Conservation (phyloP, 768 basidiomycete genomes). For the Rhizopogon rudus region DNA sequence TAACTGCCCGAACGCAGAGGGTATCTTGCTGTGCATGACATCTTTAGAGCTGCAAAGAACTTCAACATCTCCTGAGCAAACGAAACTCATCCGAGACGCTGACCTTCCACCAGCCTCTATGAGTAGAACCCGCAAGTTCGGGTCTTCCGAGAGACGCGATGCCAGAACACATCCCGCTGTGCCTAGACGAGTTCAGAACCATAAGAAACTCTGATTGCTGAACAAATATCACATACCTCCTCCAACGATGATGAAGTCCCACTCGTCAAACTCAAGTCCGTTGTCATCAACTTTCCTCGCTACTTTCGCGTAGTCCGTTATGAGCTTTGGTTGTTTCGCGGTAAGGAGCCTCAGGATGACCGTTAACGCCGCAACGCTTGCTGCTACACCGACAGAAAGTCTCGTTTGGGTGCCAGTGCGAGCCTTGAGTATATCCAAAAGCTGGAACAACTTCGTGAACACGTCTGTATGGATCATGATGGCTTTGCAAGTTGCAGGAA, state of each 20-base stretch:
- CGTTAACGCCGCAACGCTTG: conserved; percentile 5
- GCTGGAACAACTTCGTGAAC: neutral
- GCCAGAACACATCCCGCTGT: conserved; percentile 43
- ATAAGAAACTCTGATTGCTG: neutral
- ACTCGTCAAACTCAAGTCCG: conserved; percentile 23
- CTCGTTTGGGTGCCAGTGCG: neutral
- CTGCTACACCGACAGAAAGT: neutral
- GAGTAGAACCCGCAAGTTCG: conserved; percentile 32
- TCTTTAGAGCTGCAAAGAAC: conserved; percentile 36
- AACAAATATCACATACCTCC: conserved; percentile 36
- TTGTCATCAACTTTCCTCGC: conserved; percentile 3
- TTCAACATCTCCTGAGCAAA: neutral
- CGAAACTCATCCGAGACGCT: neutral
- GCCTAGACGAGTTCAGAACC: conserved; percentile 16
- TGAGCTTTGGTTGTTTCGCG: conserved; percentile 4
- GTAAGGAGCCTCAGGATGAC: conserved; percentile 2
- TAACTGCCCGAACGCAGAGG: conserved; percentile 37
- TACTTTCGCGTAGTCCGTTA: conserved; percentile 9
- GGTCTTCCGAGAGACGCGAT: conserved; percentile 36
- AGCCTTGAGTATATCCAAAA: neutral
- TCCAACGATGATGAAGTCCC: conserved; percentile 50
- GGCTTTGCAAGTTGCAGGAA: neutral
- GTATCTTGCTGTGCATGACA: conserved; percentile 37
- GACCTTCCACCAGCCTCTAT: conserved; percentile 45
- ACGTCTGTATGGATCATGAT: neutral